Base-by-base conservation (phyloP, 2,329 filamentous ascomycete genomes). In the Venturia oleaginea region DNA sequence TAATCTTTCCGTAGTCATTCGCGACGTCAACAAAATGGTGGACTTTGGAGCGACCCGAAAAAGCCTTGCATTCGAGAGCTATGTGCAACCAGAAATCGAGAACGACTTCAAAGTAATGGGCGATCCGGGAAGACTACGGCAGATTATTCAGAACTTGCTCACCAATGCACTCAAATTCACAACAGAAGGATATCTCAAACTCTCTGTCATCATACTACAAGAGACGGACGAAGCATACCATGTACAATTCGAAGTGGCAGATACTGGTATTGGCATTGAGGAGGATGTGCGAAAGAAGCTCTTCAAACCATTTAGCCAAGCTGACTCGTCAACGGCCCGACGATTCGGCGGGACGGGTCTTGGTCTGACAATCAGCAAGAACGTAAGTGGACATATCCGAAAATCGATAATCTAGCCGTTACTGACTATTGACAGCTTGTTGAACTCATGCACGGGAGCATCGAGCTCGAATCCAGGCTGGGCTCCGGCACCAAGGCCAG, bases 1-100 rank as follows among this genome's bases (percentile, higher is more conserved):
- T 69, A 90, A 87, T 34, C 78, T 92, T 1, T 86, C 86, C 0
- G 80, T 90, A 0, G 85, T 91, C 15, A 84, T 92, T 7, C 82
- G 86, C 59, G 91, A 95, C 71, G 90, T 94, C 24, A 89, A 86
- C 62, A 91, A 92, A 72, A 94, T 95, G 90, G 84, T 95, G 68
- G 86, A 88, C 51, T 95, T 95, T 69, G 91, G 90, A 1, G 91
- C 92, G 0, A 84, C 89, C 69, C 84, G 90, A 38, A 91, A 95
- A 71, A 89, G 89, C 51, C 79, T 96, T 4, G 85, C 84, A 10
- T 92, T 92, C 71, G 80, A 83, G 46, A 85, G 83, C 34, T 83
- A 88, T 57, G 84, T 91, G 62, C 81, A 85, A 7, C 77, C 80
- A 0, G 83, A 86, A 54, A 83, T 89, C 8, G 82, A 84, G 61